Evolutionary conservation across 2,329 filamentous ascomycete species (phyloP).

Genomic region (Colletotrichum eleusines): DNA sequence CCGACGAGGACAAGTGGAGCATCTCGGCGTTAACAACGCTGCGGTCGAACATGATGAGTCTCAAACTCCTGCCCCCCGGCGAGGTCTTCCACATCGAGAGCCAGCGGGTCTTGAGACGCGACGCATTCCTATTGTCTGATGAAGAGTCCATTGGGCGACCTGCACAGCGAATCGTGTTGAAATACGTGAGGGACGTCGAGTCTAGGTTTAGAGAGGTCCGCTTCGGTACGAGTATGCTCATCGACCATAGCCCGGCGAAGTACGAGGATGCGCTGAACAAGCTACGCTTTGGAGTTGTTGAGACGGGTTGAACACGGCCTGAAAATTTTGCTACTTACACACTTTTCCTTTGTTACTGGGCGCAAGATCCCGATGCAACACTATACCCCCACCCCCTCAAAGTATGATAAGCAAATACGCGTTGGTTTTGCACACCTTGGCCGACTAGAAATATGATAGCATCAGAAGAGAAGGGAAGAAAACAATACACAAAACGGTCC

Average conservation of each 20-base stretch:
- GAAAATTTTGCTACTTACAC: neutral
- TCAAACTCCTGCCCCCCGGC: conserved; percentile 79
- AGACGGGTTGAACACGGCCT: conserved; percentile 35
- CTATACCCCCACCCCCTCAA: conserved; percentile 31
- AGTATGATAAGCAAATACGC: conserved; percentile 14
- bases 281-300: conserved; percentile 63
- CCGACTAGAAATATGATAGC: conserved; percentile 5
- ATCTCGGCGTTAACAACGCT: conserved; percentile 75
- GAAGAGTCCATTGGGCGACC: conserved; percentile 70
- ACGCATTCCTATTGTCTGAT: conserved; percentile 67
- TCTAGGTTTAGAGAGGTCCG: conserved; percentile 75
- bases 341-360: conserved; percentile 25
- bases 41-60: conserved; percentile 74
- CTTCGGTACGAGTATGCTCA: conserved; percentile 80
- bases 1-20: conserved; percentile 77
- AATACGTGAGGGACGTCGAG: conserved; percentile 79
- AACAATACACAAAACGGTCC: neutral
- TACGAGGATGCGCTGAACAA: conserved; percentile 78
- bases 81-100: conserved; percentile 82
- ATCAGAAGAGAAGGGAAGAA: neutral
- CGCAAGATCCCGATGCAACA: neutral
- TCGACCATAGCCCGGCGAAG: conserved; percentile 79
- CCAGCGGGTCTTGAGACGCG: conserved; percentile 73
- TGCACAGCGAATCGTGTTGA: conserved; percentile 76
- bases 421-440: neutral